Evolutionary conservation across 805 yeast genomes (phyloP).

Genomic region (Lachancea cidri): DNA sequence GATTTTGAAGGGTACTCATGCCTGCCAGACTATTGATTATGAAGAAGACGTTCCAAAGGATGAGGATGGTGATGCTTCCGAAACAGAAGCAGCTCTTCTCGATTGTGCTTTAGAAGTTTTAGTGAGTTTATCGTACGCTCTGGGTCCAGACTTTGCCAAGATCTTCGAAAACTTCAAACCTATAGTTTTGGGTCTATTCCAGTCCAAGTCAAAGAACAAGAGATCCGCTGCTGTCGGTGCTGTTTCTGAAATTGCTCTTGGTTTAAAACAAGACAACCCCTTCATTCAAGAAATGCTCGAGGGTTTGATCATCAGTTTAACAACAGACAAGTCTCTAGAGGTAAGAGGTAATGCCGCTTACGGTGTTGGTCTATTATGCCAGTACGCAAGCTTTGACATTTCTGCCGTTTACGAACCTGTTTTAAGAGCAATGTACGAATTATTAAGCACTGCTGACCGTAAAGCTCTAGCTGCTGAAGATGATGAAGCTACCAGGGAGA

Average conservation of each 20-base stretch:
- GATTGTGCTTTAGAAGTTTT: slow-evolving; percentile 86
- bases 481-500: slow-evolving; percentile 75
- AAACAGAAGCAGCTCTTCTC: slow-evolving; percentile 61
- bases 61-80: slow-evolving; percentile 51
- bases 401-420: slow-evolving; percentile 62
- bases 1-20: slow-evolving; percentile 75
- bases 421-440: slow-evolving; percentile 60
- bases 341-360: slow-evolving; percentile 95
- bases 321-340: slow-evolving; percentile 73
- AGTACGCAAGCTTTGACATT: slow-evolving; percentile 47
- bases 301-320: slow-evolving; percentile 61
- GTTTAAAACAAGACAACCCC: slow-evolving; percentile 62
- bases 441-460: slow-evolving; percentile 74
- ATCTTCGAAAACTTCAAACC: slow-evolving; percentile 71
- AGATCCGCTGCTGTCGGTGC: slow-evolving; percentile 85
- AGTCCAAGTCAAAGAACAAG: slow-evolving; percentile 62
- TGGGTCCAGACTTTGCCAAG: slow-evolving; percentile 71
- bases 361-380: slow-evolving; percentile 78
- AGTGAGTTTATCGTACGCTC: slow-evolving; percentile 67
- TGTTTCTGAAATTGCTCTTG: slow-evolving; percentile 80
- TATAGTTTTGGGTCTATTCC: slow-evolving; percentile 50
- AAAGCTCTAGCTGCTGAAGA: slow-evolving; percentile 49
- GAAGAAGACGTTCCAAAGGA: slow-evolving; percentile 56
- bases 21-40: slow-evolving; percentile 74
- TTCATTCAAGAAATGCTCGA: slow-evolving; percentile 65